phyloP scores from a whole-genome alignment of 345 rosid species.

The Nephelium lappaceum region DNA sequence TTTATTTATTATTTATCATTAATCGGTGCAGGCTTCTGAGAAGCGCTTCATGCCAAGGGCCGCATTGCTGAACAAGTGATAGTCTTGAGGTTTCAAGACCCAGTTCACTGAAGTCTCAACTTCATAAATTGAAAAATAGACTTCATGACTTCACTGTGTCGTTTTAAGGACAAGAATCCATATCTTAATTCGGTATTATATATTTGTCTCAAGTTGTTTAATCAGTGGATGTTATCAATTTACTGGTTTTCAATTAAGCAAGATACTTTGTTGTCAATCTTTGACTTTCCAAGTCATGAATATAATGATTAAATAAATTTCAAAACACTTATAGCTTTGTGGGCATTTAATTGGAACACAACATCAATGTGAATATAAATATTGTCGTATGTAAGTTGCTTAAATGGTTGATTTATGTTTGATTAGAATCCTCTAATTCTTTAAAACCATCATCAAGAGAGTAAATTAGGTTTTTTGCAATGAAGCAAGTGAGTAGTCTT shows the following conservation, averaged over 20 bases:
- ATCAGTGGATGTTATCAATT: constrained; percentile 9
- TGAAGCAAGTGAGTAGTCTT: not conserved
- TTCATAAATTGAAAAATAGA: constrained; percentile 5
- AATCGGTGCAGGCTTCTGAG: constrained; percentile 40
- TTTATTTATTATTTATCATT: not conserved
- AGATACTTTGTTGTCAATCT: constrained; percentile 16
- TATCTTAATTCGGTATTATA: constrained; percentile 20
- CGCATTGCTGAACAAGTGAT: constrained; percentile 41
- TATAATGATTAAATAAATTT: constrained; percentile 5
- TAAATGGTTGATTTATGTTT: not conserved
- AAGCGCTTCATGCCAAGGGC: constrained; percentile 50
- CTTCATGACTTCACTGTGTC: constrained; percentile 18
- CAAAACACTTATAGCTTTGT: not conserved
- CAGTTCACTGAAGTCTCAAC: constrained; percentile 9
- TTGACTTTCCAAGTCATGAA: not conserved
- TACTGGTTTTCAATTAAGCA: constrained; percentile 19
- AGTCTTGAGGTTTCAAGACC: constrained; percentile 25
- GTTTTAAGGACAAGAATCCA: constrained; percentile 14
- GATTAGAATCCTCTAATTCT: not conserved
- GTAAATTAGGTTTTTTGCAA: not conserved
- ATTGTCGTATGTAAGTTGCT: not conserved
- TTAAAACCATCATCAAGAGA: not conserved
- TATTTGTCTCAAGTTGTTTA: constrained; percentile 22
- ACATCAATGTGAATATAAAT: not conserved
- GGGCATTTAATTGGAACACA: not conserved